Base-by-base conservation (phyloP, 192 early-diverging fungal genomes). In the Coemansia sp. region DNA sequence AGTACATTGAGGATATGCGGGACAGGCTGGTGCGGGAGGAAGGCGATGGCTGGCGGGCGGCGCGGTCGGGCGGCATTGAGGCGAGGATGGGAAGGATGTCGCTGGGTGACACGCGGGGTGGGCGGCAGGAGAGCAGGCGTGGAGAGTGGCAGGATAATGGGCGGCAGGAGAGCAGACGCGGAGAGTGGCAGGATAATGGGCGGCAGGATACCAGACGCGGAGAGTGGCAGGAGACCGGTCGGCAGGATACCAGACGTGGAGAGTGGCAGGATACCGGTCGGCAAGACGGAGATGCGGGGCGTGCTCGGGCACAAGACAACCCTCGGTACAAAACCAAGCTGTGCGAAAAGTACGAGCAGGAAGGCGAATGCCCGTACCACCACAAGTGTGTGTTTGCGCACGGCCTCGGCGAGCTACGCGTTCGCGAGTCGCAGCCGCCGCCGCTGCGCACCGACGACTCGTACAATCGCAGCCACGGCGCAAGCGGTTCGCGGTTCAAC, bases 331-430 rank as follows among this genome's bases (percentile, higher is more conserved):
- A 94, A 68, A 95, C 93, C 4, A 82, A 88, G 59, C 80, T 95
- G 2, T 95, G 93, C 74, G 92, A 94, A 57, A 72, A 92, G 52
- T 94, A 88, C 64, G 89, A 92, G 72, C 84, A 77, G 1, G 92
- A 95, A 45, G 94, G 96, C 41, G 87, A 87, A 17, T 98, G 96
- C 69, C 92, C 91, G 6, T 98, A 96, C 71, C 88, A 92, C 31
- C 87, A 90, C 64, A 91, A 95, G 39, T 98, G 96, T 68, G 93
- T 92, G 48, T 98, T 98, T 74, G 89, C 94, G 41, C 94, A 96
- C 47, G 72, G 78, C 16, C 65, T n/a, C 0, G 73, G 75, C 16
- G 84, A 86, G 35, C 72, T 84, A 19, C 71, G 85, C 27, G 86
- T 83, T 66, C 85, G 88, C 55, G 79, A 79, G 54, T 14, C n/a